Conservation (phyloP, 2,329 filamentous ascomycete genomes). For the Fusarium pseudonygamai region DNA sequence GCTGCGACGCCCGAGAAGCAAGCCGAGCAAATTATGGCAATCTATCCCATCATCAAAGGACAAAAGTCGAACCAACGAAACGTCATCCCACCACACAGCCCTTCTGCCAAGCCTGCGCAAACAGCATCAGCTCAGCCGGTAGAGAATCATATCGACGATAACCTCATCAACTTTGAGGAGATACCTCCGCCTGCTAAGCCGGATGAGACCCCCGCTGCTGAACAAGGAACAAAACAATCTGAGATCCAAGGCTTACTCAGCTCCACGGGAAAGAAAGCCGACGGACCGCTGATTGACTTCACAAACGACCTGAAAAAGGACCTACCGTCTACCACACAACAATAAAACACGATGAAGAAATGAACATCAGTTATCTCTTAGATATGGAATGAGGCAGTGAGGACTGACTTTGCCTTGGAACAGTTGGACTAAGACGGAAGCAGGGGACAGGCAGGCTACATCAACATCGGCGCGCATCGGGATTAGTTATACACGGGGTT, state of each 20-base stretch:
- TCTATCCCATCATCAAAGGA: constrained; percentile 85
- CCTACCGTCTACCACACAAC: constrained; percentile 50
- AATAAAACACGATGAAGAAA: constrained; percentile 40
- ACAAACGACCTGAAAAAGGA: constrained; percentile 62
- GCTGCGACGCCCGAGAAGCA: constrained; percentile 71
- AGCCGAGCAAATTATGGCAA: constrained; percentile 83
- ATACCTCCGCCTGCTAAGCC: constrained; percentile 1
- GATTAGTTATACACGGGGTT: constrained; percentile 42
- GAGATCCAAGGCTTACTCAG: constrained; percentile 57
- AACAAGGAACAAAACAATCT: constrained; percentile 33
- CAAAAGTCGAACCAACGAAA: constrained; percentile 69
- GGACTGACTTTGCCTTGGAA: constrained; percentile 32
- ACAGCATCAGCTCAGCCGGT: constrained; percentile 24
- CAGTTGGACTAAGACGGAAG: constrained; percentile 29
- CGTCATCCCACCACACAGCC: constrained; percentile 61
- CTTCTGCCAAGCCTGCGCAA: constrained; percentile 19
- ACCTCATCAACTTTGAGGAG: constrained; percentile 69
- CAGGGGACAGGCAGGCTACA: constrained; percentile 29
- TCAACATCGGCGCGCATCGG: constrained; percentile 42
- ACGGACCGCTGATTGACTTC: constrained; percentile 66
- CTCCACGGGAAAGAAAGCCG: constrained; percentile 57
- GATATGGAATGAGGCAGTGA: constrained; percentile 18
- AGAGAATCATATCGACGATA: constrained; percentile 37
- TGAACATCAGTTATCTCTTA: constrained; percentile 23
- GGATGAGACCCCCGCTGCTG: neutral